Base-by-base conservation (phyloP, 768 basidiomycete species). In the Lactarius pseudohatsudake region DNA sequence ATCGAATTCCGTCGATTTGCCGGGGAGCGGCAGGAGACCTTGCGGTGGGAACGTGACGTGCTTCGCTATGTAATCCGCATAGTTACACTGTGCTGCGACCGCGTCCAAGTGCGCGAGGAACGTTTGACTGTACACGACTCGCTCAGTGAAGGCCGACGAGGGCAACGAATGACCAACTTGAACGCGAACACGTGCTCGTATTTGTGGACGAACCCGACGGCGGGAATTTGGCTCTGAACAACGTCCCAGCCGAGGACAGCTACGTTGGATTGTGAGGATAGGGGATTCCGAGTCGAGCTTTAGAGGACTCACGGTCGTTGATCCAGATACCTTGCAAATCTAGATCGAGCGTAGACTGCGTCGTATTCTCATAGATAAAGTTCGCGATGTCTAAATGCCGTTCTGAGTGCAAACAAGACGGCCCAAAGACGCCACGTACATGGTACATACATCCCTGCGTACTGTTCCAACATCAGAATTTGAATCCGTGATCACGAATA, bases 281-380 rank as follows among this genome's bases (percentile, higher is more conserved):
- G 41, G 9, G 20, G 1, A 9, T 0, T 34, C 10, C 62, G 22
- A 34, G 43, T 64, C 28, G 41, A 41, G 22, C 30, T 60, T 20
- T 43, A 56, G 38, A 15, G 26, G 57, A 72, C 87, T 74, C 70
- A 90, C 90, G 88, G 76, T 92, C 89, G 36, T 81, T 79, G 36
- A 90, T 83, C 87, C 89, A 91, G 54, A 89, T 85, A 8, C 90
- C 90, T 71, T 86, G 85, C 32, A 91, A 79, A 36, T 81, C 77
- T 30, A 92, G 79, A 55, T 85, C 82, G 11, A 91, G 75, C 0
- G 75, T 72, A 0, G 68, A 72, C 1, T 20, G 43, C n/a, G 58
- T 64, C 30, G 86, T 83, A 55, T 90, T 78, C 40, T 82, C 81
- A 70, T 86, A 90, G 58, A 92, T 89, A 72, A 81, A 88, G 76